Evolutionary conservation across 2,329 filamentous ascomycete species (phyloP).

Genomic region (Aspergillus sp.): DNA sequence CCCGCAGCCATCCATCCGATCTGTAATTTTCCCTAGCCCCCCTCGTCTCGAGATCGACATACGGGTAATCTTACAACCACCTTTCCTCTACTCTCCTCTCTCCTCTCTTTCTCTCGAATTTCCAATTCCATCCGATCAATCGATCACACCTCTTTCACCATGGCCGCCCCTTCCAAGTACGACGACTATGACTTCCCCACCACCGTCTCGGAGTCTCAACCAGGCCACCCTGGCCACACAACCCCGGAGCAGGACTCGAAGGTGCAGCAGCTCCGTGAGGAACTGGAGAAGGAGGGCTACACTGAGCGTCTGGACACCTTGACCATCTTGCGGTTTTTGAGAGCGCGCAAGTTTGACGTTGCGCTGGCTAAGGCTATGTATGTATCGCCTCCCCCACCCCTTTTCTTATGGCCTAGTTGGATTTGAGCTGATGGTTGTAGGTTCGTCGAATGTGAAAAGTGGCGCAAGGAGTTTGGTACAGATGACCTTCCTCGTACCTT

Average conservation of each 20-base stretch:
- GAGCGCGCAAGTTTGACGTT: conserved; percentile 93
- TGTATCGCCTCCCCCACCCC: conserved; percentile 27
- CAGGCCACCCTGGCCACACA: conserved; percentile 84
- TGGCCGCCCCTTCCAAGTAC: conserved; percentile 75
- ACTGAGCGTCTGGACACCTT: conserved; percentile 85
- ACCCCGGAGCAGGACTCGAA: conserved; percentile 83
- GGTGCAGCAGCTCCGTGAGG: conserved; percentile 75
- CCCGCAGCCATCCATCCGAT: too few species aligned
- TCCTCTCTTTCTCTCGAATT: neutral
- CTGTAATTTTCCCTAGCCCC: too few species aligned
- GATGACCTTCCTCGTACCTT: conserved; percentile 76
- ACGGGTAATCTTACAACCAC: too few species aligned
- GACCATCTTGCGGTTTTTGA: conserved; percentile 86
- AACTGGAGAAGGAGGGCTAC: conserved; percentile 79
- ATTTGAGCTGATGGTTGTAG: conserved; percentile 42
- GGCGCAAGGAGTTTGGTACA: conserved; percentile 81
- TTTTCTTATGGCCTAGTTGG: neutral
- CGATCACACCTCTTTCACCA: conserved; percentile 13
- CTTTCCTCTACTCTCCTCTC: conserved; percentile 3
- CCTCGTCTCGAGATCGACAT: too few species aligned
- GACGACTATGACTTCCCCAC: conserved; percentile 93
- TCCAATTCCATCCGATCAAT: too few species aligned
- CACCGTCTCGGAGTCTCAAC: conserved; percentile 62
- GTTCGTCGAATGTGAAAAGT: conserved; percentile 87
- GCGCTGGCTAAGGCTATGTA: conserved; percentile 81